Base-by-base conservation (phyloP, 2,329 filamentous ascomycete genomes). In the Diaporthe nobilis region DNA sequence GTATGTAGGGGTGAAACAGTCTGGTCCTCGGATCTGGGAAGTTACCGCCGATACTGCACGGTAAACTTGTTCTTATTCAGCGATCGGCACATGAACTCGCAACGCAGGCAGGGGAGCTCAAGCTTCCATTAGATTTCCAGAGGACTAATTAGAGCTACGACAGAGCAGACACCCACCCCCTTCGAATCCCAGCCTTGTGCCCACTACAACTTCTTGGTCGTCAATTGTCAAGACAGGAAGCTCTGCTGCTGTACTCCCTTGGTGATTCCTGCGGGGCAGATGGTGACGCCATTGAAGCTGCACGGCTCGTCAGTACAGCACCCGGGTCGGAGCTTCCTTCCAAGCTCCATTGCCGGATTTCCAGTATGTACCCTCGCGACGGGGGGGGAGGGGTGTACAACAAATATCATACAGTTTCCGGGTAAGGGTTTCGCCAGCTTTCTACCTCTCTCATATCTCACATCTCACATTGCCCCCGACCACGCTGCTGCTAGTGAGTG, bases 231-330 rank as follows among this genome's bases (percentile, higher is more conserved):
- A 31, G 10, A 68, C 25, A 53, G 47, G 17, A 68, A 39, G 34
- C 28, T 6, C 31, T 31, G 22, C 47, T 53, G 47, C n/a, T 55
- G 17, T 42, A 34, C 49, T 42, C 31, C 15, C 47, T 22, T 9
- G 10, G n/a, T 55, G 65, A 28, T 13, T 22, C 31, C 34, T 53
- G 65, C 15, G 65, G 49, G 65, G 49, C 49, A 55, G 28, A 3
- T 70, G 34, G 34, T 70, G 65, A 70, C 65, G 65, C 65, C 49
- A 70, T 55, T 15, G 42, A 22, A 70, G 31, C 47, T 70, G 49
- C n/a, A 55, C 34, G 22, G 31, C 63, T 53, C 63, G 63, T 39
- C 63, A 68, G 31, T 12, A 28, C n/a, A 28, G 28, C 4, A 17
- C 13, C 3, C 44, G 13, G 25, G 20, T 68, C 63, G 63, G 47